Base-by-base conservation (phyloP, 2,329 filamentous ascomycete genomes). In the Colletotrichum spinosum region DNA sequence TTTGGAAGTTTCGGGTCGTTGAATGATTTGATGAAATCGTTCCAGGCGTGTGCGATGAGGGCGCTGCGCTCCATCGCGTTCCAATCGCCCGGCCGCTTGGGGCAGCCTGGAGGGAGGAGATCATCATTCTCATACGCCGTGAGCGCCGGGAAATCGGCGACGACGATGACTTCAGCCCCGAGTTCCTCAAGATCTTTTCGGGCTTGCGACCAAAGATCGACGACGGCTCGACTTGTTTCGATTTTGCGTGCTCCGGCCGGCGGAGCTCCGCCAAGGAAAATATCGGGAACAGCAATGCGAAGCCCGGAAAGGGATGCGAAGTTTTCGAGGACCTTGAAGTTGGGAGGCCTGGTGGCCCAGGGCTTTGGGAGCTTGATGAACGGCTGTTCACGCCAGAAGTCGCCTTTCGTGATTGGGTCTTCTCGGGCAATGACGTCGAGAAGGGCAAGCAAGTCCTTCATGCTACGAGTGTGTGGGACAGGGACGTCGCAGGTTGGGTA, bases 401-500 rank as follows among this genome's bases (percentile, higher is more conserved):
- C 38, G 38, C 8, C 38, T 12, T 9, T 12, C 2, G 8, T 12
- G 38, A 41, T 12, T 8, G 38, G 38, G 38, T 41, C 12, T 9
- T 12, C 38, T 41, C 2, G 3, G 38, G 4, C 38, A 8, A 50
- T 35, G 12, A 50, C 46, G 34, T 50, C 25, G 12, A 50, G 46
- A 4, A 50, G 46, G 33, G 46, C 33, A 6, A 50, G 13, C 46
- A 50, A 13, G 70, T 86, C 84, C 9, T 71, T 69, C 37, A 85
- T 75, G 0, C 78, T 81, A 49, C 83, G 74, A 1, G 84, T 81
- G 66, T 84, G 81, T 2, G 84, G 83, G 0, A 83, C 81, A 0
- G 84, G 71, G 1, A 83, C 80, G 72, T 86, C 84, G 68, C 84
- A 85, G 0, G 83, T 85, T 1, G 83, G 77, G 68, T 84, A 86